Base-by-base conservation (phyloP, 768 basidiomycete genomes). In the Leucogyrophana mollusca region DNA sequence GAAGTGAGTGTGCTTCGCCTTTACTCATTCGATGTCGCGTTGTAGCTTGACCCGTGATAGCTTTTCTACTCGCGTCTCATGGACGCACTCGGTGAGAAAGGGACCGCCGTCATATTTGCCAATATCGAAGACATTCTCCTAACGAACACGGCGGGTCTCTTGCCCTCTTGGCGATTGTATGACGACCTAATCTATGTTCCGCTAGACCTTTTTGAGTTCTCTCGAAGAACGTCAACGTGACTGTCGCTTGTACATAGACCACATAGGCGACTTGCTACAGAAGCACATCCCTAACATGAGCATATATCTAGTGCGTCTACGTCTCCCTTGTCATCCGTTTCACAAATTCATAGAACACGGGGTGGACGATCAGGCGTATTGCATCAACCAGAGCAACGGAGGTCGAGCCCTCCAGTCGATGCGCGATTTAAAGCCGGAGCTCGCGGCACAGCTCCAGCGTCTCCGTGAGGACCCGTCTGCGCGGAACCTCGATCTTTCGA, bases 41-140 rank as follows among this genome's bases (percentile, higher is more conserved):
- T 25, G 20, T 39, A 22, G 9, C 34, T 56, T 13, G 57, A 9
- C 11, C 2, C 20, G 5, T 14, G 21, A 9, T 48, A 95, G 90
- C 77, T 86, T 11, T 98, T 96, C 68, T 95, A 94, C 65, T 83
- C 86, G 0, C 82, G 80, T 49, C 70, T 97, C 67, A 67, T 94
- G 37, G 70, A 78, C 0, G 60, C 89, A 13, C 70, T 97, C 6
- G 86, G 89, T 3, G 71, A 74, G 46, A 90, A 90, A 58, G 89
- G 90, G 4, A 77, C 85, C 16, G 83, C 78, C 2, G 86, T 85
- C 36, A 82, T 98, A 14, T 98, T 97, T 57, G 88, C 88, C 4
- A 98, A 98, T 56, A 75, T 97, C 18, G 94, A 98, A 60, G 94
- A 97, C 56, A 83, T 97, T 40, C 71, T 97, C 3, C 66, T 97